These are phyloP conservation scores for Diaporthe sp. DNA, from an alignment of 2,329 filamentous ascomycete species.

Conservation along the genomic window DNA sequence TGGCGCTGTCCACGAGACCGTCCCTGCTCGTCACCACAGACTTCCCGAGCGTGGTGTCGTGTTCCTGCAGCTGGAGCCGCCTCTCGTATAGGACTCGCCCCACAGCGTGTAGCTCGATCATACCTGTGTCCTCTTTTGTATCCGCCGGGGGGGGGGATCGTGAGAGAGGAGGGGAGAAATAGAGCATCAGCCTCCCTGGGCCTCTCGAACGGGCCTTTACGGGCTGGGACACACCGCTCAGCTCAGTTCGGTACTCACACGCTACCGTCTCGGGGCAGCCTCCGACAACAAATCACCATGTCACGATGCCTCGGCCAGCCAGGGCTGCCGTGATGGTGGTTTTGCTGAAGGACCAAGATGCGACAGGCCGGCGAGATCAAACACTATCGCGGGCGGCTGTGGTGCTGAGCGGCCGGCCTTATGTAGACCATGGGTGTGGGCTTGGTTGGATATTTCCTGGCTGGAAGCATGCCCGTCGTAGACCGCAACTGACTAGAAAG, in stretches of 20 bases:
- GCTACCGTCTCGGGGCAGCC: background rate
- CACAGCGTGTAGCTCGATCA: background rate
- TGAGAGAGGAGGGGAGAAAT: background rate
- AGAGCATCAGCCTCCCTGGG: background rate
- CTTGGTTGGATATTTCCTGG: background rate
- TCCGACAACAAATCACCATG: background rate
- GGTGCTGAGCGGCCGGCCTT: background rate
- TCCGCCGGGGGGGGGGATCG: background rate
- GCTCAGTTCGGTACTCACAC: background rate
- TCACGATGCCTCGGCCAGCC: background rate
- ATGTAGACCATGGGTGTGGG: background rate
- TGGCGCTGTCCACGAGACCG: background rate
- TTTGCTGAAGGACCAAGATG: background rate
- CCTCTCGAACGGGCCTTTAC: background rate
- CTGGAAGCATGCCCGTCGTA: background rate
- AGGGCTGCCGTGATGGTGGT: too few relatives aligned
- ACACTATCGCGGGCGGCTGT: too few relatives aligned
- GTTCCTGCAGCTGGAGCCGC: background rate
- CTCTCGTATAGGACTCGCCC: slow-evolving; percentile 22
- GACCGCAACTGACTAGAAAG: slow-evolving; percentile 4
- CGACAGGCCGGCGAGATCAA: background rate
- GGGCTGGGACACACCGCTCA: background rate
- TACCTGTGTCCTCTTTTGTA: slow-evolving; percentile 14
- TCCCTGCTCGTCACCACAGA: background rate
- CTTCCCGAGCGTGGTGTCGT: background rate